Evolutionary conservation across 78 protist genomes (phyloP).

Genomic region (Ministeria vibrans): DNA sequence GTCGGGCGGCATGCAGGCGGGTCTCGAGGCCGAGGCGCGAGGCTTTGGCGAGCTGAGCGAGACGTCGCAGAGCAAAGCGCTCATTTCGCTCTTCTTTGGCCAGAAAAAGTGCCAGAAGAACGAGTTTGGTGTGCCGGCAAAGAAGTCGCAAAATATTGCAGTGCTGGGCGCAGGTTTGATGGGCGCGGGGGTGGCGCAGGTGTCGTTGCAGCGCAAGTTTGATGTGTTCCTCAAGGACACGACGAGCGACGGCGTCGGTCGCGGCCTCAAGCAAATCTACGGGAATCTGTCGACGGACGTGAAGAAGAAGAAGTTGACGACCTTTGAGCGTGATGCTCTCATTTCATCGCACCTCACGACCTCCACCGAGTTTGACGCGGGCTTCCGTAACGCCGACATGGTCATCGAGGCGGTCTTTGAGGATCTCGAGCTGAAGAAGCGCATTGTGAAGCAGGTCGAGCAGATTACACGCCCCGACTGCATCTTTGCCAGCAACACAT

Average conservation of each 20-base stretch:
- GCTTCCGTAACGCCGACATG: constrained; percentile 14
- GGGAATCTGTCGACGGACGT: constrained; percentile 10
- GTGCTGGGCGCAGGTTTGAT: constrained; percentile 83
- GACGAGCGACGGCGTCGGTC: constrained; percentile 22
- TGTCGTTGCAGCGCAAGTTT: constrained; percentile 20
- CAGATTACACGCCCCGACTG: constrained; percentile 13
- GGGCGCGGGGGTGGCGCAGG: constrained; percentile 78
- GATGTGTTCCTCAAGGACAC: constrained; percentile 36
- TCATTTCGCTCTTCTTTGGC: constrained; percentile 33
- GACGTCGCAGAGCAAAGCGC: constrained; percentile 39
- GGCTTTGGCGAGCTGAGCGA: constrained; percentile 44
- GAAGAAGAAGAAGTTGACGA: constrained; percentile 25
- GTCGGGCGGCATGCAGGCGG: constrained; percentile 4
- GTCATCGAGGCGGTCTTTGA: constrained; percentile 57
- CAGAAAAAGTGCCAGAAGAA: constrained; percentile 45
- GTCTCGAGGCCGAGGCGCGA: constrained; percentile 39
- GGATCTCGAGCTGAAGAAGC: constrained; percentile 31
- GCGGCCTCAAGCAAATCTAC: constrained; percentile 42
- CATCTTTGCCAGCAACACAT: constrained; percentile 46
- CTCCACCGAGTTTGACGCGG: neutral
- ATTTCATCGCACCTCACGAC: neutral
- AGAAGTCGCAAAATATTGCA: constrained; percentile 17
- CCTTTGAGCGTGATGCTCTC: too few relatives aligned
- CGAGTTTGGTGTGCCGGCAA: constrained; percentile 22
- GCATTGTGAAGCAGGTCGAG: constrained; percentile 15